phyloP scores from a whole-genome alignment of 2,329 filamentous ascomycete species.

The Paecilomyces sp. region DNA sequence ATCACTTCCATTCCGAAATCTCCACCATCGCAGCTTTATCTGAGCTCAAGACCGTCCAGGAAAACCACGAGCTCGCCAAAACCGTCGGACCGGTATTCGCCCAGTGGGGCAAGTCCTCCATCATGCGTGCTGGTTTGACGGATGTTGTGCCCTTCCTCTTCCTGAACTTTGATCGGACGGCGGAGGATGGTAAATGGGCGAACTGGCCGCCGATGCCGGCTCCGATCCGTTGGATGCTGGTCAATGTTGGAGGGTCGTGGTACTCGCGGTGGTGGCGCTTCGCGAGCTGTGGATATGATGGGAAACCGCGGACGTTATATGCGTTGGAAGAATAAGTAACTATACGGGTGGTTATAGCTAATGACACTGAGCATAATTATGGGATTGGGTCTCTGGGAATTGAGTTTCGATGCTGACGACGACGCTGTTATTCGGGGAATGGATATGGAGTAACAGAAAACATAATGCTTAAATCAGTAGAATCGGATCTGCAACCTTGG shows the following conservation, averaged over 20 bases:
- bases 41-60: background rate
- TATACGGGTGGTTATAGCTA: background rate
- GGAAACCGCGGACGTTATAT: conserved; percentile 2
- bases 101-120: conserved; percentile 3
- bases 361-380: background rate
- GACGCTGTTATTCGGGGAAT: background rate
- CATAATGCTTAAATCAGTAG: background rate
- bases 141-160: conserved; percentile 6
- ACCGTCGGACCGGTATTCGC: background rate
- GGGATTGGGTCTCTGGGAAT: background rate
- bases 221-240: conserved; percentile 1
- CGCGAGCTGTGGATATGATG: conserved; percentile 5
- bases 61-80: background rate
- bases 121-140: background rate
- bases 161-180: conserved; percentile 3
- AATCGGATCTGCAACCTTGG: background rate
- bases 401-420: background rate
- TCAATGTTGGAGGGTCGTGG: conserved; percentile 1
- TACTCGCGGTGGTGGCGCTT: conserved; percentile 4
- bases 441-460: background rate
- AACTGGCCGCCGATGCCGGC: conserved; percentile 5
- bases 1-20: background rate
- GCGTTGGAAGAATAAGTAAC: background rate
- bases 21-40: background rate
- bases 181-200: conserved; percentile 2